These are phyloP conservation scores for Backusella sp. DNA, from an alignment of 192 early-diverging fungal genomes.

Conservation along the genomic window DNA sequence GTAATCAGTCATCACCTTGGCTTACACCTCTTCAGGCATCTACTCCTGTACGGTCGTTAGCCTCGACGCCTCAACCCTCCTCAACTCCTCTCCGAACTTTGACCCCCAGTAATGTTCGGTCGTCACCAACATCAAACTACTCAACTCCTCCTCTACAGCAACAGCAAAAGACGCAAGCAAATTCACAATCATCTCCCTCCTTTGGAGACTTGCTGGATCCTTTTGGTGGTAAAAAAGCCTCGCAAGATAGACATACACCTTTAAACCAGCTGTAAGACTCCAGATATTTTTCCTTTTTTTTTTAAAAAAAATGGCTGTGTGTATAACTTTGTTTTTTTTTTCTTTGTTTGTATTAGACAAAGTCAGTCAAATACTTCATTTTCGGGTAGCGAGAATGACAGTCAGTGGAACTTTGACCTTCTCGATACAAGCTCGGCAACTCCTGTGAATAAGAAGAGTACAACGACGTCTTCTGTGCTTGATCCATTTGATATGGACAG, in stretches of 20 bases:
- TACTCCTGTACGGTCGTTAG: background rate
- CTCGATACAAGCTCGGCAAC: background rate
- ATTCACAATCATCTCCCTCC: background rate
- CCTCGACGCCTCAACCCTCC: background rate
- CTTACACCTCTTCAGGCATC: constrained; percentile 1
- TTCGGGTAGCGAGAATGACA: background rate
- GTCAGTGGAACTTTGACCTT: constrained; percentile 35
- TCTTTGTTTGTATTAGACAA: background rate
- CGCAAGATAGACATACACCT: constrained; percentile 7
- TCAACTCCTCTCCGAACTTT: background rate
- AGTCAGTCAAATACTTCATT: background rate
- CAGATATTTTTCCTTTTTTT: background rate
- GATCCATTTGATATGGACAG: constrained; percentile 34
- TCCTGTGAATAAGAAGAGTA: background rate
- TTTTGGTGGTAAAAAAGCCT: constrained; percentile 1
- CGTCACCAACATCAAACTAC: constrained; percentile 10
- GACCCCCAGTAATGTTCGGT: background rate
- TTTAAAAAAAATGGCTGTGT: background rate
- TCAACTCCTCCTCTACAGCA: background rate
- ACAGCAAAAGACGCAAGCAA: background rate
- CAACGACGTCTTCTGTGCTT: background rate
- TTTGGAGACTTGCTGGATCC: constrained; percentile 32
- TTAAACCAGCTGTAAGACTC: constrained; percentile 33
- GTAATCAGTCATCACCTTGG: constrained; percentile 15
- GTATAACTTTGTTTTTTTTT: background rate